Conservation (phyloP, 805 yeast genomes). For the Cephaloascus fragrans region DNA sequence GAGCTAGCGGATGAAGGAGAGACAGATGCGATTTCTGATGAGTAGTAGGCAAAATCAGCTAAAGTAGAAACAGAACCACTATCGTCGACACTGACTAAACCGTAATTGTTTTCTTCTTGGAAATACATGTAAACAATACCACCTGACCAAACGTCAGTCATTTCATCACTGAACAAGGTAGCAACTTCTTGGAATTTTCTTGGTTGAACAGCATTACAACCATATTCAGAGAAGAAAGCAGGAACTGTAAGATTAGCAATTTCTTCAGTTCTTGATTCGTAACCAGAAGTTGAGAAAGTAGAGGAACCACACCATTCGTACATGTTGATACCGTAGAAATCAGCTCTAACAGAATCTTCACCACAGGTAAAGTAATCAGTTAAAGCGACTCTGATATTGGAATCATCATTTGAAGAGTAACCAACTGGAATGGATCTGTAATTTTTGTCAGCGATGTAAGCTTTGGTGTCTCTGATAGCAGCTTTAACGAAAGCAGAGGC, state of each 20-base stretch:
- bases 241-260: conserved; percentile 63
- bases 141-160: conserved; percentile 86
- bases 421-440: conserved; percentile 73
- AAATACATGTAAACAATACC: conserved; percentile 85
- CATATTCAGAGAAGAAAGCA: conserved; percentile 74
- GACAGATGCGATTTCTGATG: conserved; percentile 44
- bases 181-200: conserved; percentile 67
- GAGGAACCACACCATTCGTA: conserved; percentile 82
- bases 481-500: conserved; percentile 81
- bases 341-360: conserved; percentile 51
- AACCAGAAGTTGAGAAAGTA: conserved; percentile 52
- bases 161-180: conserved; percentile 50
- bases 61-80: conserved; percentile 44
- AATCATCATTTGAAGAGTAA: conserved; percentile 73
- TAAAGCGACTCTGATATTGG: conserved; percentile 50
- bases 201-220: conserved; percentile 64
- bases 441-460: conserved; percentile 47
- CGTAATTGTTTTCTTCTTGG: conserved; percentile 67
- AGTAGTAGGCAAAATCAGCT: conserved; percentile 54
- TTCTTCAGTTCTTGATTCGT: conserved; percentile 51
- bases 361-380: conserved; percentile 79
- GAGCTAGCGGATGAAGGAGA: conserved; percentile 41
- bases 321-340: conserved; percentile 84
- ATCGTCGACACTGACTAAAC: conserved; percentile 50
- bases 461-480: conserved; percentile 69